Evolutionary conservation across 225 moss, liverwort and hornwort genomes (phyloP).

Genomic region (Physcomitrellopsis africana): DNA sequence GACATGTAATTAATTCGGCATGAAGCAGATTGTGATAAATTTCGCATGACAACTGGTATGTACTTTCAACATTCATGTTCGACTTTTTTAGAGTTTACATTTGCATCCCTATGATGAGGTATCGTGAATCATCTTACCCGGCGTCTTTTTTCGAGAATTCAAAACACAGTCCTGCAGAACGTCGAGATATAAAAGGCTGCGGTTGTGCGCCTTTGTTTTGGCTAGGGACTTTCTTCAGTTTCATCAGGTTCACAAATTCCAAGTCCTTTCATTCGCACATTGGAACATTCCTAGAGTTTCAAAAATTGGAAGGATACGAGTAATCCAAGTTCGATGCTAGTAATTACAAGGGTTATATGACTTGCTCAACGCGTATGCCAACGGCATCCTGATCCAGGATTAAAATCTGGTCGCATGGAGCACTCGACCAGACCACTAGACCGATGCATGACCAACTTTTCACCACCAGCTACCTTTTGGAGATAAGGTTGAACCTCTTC

Average conservation of each 20-base stretch:
- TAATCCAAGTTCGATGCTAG: slow-evolving; percentile 24
- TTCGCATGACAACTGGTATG: neutral
- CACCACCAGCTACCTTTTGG: too few species aligned
- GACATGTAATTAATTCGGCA: slow-evolving; percentile 15
- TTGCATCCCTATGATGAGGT: neutral
- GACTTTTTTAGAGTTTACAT: neutral
- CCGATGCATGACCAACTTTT: too few species aligned
- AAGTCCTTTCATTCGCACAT: slow-evolving; percentile 73
- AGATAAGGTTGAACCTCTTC: too few species aligned
- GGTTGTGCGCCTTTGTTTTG: slow-evolving; percentile 89
- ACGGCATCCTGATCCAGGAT: too few species aligned
- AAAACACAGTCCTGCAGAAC: slow-evolving; percentile 92
- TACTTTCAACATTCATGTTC: neutral
- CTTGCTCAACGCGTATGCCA: neutral
- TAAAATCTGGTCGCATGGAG: too few species aligned
- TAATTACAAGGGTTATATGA: neutral
- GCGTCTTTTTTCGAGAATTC: slow-evolving; percentile 83
- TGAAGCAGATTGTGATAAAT: slow-evolving; percentile 13
- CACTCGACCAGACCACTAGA: too few species aligned
- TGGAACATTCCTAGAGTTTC: slow-evolving; percentile 31
- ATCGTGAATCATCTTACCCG: slow-evolving; percentile 48
- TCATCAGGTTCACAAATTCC: slow-evolving; percentile 89
- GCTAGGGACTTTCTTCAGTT: slow-evolving; percentile 73
- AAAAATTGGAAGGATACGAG: slow-evolving; percentile 22
- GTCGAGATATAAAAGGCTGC: slow-evolving; percentile 91